Evolutionary conservation across 2,329 filamentous ascomycete species (phyloP), one percentile per base, ranked within the genome.

Genomic region (Fusarium sp.): DNA sequence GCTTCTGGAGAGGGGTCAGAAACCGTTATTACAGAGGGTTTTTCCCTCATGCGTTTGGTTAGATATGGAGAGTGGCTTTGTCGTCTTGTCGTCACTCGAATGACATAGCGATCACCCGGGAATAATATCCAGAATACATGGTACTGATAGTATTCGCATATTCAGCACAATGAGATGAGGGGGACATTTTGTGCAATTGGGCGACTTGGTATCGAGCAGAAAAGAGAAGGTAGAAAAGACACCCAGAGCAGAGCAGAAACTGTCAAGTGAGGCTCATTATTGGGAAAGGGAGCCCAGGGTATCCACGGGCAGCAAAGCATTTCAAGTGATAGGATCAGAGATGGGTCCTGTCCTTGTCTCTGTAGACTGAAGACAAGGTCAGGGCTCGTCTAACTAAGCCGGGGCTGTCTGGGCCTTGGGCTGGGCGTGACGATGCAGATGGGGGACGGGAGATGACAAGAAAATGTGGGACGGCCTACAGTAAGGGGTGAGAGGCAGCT

Each of bases 371-470:
- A 16, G 41, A 48, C 50, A 21, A 50, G 58, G 58, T 25, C 42
- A 62, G 46, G 59, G 41, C 57, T 62, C 39, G 59, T 62, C 31
- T 25, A 51, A 51, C 43, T 62, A 62, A 53, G 46, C 48, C 30
- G 48, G 57, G 46, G 55, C 52, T 54, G 65, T 51, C 48, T 51
- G 48, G 23, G 18, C 31, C 31, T 66, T 51, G 31, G 48, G 18
- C 64, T 65, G 64, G 56, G 48, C 37, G 60, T 65, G 67, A 63
- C 45, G 68, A 69, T 69, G 60, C 48, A 54, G 67, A 69, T 63
- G 57, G 69, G 59, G 66, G 62, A 57, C 64, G 62, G 65, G 68
- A 70, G 71, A 67, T 74, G 67, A 72, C 71, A 74, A 72, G 59
- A 62, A 52, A 62, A 54, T 55, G 58, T 74, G 71, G 70, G 46